Percentiles rank a stretch among this genome's conserved stretches.
phyloP scores from a whole-genome alignment of 1,139 yeast genomes.

The Yamadazyma taylorii region DNA sequence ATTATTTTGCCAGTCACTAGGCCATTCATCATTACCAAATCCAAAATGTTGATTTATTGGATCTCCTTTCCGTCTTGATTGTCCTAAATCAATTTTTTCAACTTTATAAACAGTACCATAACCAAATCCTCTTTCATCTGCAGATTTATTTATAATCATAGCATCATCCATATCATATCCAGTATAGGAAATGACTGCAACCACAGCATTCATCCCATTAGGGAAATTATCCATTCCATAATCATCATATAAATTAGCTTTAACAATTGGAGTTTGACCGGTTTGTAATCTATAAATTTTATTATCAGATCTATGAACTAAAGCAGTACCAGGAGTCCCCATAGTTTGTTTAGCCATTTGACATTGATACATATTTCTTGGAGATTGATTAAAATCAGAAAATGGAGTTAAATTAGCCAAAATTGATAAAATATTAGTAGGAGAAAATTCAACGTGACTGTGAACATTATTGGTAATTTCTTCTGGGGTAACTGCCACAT shows the following conservation, averaged over 20 bases:
- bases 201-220: conserved; percentile 97
- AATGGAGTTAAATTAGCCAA: conserved; percentile 96
- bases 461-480: conserved; percentile 84
- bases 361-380: conserved; percentile 99
- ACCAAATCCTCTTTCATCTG: conserved; percentile 97
- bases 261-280: conserved; percentile 97
- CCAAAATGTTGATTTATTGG: conserved; percentile 95
- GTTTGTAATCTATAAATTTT: conserved; percentile 88
- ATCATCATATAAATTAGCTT: conserved; percentile 89
- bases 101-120: conserved; percentile 96
- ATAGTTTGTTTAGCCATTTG: conserved; percentile 99
- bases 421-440: conserved; percentile 91
- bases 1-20: conserved; percentile 82
- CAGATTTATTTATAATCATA: conserved; percentile 95
- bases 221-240: conserved; percentile 99
- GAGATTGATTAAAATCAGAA: conserved; percentile 97
- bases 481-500: conserved; percentile 90
- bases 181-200: conserved; percentile 96
- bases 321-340: conserved; percentile 99
- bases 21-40: conserved; percentile 91
- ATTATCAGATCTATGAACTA: conserved; percentile 90
- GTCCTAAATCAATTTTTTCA: conserved; percentile 81
- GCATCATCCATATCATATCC: conserved; percentile 99
- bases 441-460: conserved; percentile 90
- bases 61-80: conserved; percentile 85